Percentiles rank a stretch among this genome's conserved stretches.
phyloP scores from a whole-genome alignment of 2,329 filamentous ascomycete genomes.

The Corynespora cassiicola region DNA sequence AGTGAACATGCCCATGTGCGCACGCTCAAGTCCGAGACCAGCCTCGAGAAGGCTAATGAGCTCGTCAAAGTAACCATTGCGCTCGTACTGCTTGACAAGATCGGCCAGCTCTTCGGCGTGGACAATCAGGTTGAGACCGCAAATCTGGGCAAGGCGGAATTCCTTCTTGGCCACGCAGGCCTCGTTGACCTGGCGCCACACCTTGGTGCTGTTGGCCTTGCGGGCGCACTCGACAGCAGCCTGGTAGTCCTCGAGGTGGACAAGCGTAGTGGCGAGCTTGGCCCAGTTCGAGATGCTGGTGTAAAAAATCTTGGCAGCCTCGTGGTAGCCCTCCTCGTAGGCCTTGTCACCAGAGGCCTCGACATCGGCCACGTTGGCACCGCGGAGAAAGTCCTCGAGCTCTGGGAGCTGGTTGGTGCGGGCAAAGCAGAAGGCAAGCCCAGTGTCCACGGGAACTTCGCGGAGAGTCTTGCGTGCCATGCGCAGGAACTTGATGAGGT shows the following conservation, averaged over 20 bases:
- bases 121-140: conserved; percentile 95
- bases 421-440: conserved; percentile 90
- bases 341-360: conserved; percentile 98
- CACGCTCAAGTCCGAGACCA: conserved; percentile 88
- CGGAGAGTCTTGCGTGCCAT: conserved; percentile 98
- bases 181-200: conserved; percentile 98
- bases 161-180: conserved; percentile 98
- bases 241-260: conserved; percentile 97
- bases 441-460: conserved; percentile 92
- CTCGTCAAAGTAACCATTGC: conserved; percentile 97
- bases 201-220: conserved; percentile 98
- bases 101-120: conserved; percentile 94
- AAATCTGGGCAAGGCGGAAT: conserved; percentile 98
- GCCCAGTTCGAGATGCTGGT: conserved; percentile 99
- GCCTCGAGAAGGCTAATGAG: conserved; percentile 94
- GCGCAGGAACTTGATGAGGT: conserved; percentile 92
- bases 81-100: conserved; percentile 95
- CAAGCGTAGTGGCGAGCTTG: conserved; percentile 95
- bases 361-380: conserved; percentile 92
- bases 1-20: conserved; percentile 98
- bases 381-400: conserved; percentile 93
- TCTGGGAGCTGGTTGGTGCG: conserved; percentile 90
- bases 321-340: conserved; percentile 89
- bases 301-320: conserved; percentile 99
- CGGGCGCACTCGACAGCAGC: conserved; percentile 96